A percentile compares a stretch with the other conserved stretches of the same genome.
phyloP scores from a whole-genome alignment of 1,284 basidiomycete species.

The Meripilus lineatus region DNA sequence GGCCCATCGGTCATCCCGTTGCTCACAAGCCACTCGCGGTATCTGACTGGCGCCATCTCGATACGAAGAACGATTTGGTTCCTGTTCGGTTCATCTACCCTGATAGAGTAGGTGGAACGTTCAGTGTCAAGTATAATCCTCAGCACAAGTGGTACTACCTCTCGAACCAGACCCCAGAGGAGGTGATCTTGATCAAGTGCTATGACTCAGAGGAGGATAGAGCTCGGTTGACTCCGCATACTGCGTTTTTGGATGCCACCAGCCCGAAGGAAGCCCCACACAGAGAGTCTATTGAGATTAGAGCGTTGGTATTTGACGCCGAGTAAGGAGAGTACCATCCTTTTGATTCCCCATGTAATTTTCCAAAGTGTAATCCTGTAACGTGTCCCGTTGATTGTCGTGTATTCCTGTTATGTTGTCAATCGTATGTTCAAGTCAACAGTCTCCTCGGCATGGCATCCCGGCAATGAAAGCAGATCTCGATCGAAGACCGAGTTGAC shows the following conservation, averaged over 20 bases:
- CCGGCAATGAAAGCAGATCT: too few relatives aligned
- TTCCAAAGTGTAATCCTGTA: too few relatives aligned
- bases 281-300: conserved; percentile 40
- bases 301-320: conserved; percentile 33
- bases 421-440: too few relatives aligned
- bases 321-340: too few relatives aligned
- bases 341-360: too few relatives aligned
- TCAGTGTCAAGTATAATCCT: conserved; percentile 35
- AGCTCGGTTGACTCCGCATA: conserved; percentile 42
- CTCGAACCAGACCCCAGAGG: conserved; percentile 38
- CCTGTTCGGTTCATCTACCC: conserved; percentile 32
- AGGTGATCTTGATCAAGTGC: conserved; percentile 46
- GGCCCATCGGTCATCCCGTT: conserved; percentile 48
- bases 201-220: conserved; percentile 36
- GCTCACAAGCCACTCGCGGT: conserved; percentile 53
- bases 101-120: conserved; percentile 44
- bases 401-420: too few relatives aligned
- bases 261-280: conserved; percentile 36
- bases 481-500: too few relatives aligned
- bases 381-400: too few relatives aligned
- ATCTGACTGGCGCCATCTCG: conserved; percentile 51
- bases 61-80: conserved; percentile 38
- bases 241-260: conserved; percentile 37
- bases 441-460: too few relatives aligned
- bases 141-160: conserved; percentile 59